Evolutionary conservation across 2,329 filamentous ascomycete species (phyloP), one percentile per base, ranked within the genome.

Genomic region (Pyrenophora teres): DNA sequence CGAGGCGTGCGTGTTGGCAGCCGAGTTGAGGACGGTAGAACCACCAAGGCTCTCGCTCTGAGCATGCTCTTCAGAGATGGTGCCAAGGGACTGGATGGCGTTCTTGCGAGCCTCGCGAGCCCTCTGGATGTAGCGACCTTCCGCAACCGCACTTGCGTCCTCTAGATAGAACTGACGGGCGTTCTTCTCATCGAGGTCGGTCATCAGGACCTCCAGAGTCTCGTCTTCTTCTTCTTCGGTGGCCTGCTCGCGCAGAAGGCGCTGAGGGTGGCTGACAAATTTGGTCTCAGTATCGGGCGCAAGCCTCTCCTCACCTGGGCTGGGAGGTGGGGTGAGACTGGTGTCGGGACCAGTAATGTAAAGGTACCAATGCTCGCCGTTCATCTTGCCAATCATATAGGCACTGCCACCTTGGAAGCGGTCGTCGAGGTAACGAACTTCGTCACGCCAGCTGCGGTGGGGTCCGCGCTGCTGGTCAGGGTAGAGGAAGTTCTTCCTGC

Each of bases 321-420:
- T 96, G 25, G 86, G 81, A 50, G 93, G 92, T 4, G 92, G 92
- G 0, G 92, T 96, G 60, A 95, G 80, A 46, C 84, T 80, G 40
- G 84, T 87, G 71, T 88, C 87, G 15, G 94, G 93, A 44, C 90
- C 90, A 10, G 94, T 97, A 67, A 97, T 87, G 78, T 99, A 99
- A 49, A 99, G 80, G 73, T 97, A 97, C 94, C 94, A 99, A 68
- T 99, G 94, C 74, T 99, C 94, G 52, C 94, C 93, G 65, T 99
- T 99, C 93, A 97, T 97, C 79, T 97, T 97, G 69, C 94, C 94
- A 61, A 99, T 95, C 92, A 97, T 96, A 76, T 99, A 99, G 43
- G 94, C 94, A 74, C 93, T 97, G 48, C 94, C 94, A 50, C 90
- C 88, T 56, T 89, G 81, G 72, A 99, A 97, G 75, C 92, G 90